Conservation (phyloP, 371 early-diverging fungal genomes). For the Lichtheimia ramosa region DNA sequence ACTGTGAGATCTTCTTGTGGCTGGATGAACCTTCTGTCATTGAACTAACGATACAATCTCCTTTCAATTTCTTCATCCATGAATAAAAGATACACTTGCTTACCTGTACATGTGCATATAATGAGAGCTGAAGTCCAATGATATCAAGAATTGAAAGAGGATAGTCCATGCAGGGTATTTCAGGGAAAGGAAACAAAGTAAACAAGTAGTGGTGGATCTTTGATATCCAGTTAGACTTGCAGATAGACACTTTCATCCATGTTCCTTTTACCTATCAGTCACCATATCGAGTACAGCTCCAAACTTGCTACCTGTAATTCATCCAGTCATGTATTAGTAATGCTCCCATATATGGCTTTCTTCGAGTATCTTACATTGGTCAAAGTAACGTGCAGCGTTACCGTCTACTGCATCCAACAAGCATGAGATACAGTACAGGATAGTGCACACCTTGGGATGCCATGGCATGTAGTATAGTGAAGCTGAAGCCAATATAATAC, state of each 20-base stretch:
- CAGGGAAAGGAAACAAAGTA: conserved; percentile 81
- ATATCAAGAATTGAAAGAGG: conserved; percentile 85
- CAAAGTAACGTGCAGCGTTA: conserved; percentile 84
- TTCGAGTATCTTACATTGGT: conserved; percentile 73
- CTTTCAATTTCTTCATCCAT: neutral
- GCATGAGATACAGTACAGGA: conserved; percentile 84
- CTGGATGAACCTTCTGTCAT: conserved; percentile 83
- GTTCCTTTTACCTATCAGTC: conserved; percentile 79
- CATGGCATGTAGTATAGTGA: conserved; percentile 77
- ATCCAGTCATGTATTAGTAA: too few species aligned
- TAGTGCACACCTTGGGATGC: conserved; percentile 70
- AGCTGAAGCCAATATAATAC: conserved; percentile 76
- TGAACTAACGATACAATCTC: conserved; percentile 52
- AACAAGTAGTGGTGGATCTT: conserved; percentile 87
- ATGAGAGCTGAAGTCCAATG: conserved; percentile 92
- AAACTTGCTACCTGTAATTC: conserved; percentile 78
- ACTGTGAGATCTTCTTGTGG: conserved; percentile 82
- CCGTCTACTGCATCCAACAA: conserved; percentile 97
- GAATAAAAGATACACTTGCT: neutral
- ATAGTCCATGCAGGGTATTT: conserved; percentile 71
- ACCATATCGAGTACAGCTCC: conserved; percentile 98
- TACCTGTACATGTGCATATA: conserved; percentile 98
- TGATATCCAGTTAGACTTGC: conserved; percentile 2
- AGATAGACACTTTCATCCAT: too few species aligned
- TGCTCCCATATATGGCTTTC: neutral